Conservation (phyloP, 768 basidiomycete species). For the Tubosaeta sp. region DNA sequence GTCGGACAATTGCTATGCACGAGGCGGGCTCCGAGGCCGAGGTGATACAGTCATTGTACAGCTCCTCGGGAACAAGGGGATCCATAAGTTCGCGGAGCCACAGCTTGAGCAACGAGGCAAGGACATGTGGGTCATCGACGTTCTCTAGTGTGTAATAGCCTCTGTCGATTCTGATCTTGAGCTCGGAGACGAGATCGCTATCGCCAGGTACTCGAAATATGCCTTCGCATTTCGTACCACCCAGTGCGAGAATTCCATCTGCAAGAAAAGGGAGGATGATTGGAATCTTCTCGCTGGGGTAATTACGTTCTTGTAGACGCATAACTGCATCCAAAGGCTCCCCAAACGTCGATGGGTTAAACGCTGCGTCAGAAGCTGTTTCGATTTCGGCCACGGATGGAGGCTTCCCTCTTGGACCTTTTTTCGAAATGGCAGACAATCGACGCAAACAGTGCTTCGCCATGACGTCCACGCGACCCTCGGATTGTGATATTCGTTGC, state of each 20-base stretch:
- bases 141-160: slow-evolving; percentile 89
- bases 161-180: slow-evolving; percentile 86
- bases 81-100: slow-evolving; percentile 92
- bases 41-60: slow-evolving; percentile 88
- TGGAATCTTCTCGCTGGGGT: slow-evolving; percentile 80
- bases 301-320: slow-evolving; percentile 79
- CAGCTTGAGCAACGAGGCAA: slow-evolving; percentile 85
- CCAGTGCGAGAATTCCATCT: slow-evolving; percentile 85
- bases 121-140: slow-evolving; percentile 86
- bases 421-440: slow-evolving; percentile 67
- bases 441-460: slow-evolving; percentile 88
- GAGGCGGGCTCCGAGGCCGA: slow-evolving; percentile 61
- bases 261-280: slow-evolving; percentile 93
- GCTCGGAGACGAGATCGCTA: slow-evolving; percentile 78
- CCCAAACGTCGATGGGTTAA: slow-evolving; percentile 92
- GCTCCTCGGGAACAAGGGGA: slow-evolving; percentile 85
- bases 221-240: slow-evolving; percentile 81
- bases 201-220: slow-evolving; percentile 95
- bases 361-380: slow-evolving; percentile 91
- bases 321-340: slow-evolving; percentile 84
- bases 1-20: slow-evolving; percentile 69
- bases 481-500: slow-evolving; percentile 58
- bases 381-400: slow-evolving; percentile 85
- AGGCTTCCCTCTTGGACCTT: slow-evolving; percentile 82
- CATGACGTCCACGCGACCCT: slow-evolving; percentile 84